Evolutionary conservation across 805 yeast genomes (phyloP).

Genomic region (Saccharomycodes ludwigii): DNA sequence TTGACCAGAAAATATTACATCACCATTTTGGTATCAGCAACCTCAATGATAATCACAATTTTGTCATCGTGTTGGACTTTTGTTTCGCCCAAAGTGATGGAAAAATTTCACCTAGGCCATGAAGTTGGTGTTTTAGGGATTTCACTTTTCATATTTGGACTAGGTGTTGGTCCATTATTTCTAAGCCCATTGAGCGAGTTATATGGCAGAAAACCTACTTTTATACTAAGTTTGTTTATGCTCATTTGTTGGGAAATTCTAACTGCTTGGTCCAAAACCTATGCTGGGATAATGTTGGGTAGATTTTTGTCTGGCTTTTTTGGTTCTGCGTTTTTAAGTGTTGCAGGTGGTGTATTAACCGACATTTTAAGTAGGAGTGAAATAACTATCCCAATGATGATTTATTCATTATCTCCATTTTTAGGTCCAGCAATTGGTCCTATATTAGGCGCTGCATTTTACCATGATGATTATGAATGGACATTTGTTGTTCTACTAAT

Average conservation of each 20-base stretch:
- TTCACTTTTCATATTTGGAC: conserved; percentile 54
- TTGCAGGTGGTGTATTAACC: conserved; percentile 67
- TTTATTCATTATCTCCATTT: conserved; percentile 52
- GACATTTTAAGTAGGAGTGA: conserved; percentile 52
- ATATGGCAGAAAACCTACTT: conserved; percentile 47
- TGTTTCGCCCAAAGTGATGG: conserved; percentile 39
- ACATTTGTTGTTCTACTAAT: conserved; percentile 51
- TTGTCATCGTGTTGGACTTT: conserved; percentile 60
- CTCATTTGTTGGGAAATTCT: conserved; percentile 45
- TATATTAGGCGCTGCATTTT: conserved; percentile 42
- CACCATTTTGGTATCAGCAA: conserved; percentile 38
- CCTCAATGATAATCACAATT: conserved; percentile 52
- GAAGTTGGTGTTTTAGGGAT: conserved; percentile 48
- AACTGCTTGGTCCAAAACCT: conserved; percentile 45
- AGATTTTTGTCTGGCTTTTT: conserved; percentile 61
- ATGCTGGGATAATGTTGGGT: conserved; percentile 50
- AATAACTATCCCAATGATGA: conserved; percentile 58
- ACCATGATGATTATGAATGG: conserved; percentile 55
- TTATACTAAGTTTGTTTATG: conserved; percentile 47
- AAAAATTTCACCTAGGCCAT: conserved; percentile 35
- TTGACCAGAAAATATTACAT: conserved; percentile 41
- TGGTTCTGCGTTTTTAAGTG: conserved; percentile 63
- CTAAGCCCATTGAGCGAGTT: conserved; percentile 60
- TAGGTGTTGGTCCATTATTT: conserved; percentile 56
- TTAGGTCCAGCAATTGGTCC: conserved; percentile 67